Evolutionary conservation across 768 basidiomycete genomes (phyloP), one percentile per base, ranked within the genome.

Genomic region (Tulasnella calospora): DNA sequence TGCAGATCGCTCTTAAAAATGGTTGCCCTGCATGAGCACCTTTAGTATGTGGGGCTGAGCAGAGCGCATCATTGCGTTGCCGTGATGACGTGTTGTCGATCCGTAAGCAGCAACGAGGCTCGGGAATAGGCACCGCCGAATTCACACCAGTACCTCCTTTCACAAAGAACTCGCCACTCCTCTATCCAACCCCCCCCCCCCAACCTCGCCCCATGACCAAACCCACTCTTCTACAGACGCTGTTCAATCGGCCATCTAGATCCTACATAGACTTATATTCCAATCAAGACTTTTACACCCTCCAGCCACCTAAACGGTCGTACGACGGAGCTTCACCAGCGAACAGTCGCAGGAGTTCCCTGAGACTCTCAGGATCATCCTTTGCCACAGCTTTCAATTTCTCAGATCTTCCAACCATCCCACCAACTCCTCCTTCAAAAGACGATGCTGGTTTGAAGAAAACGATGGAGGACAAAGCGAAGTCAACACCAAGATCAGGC

Each of bases 171-270:
- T 15, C 46, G 5, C 46, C 21, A 51, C 51, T 51, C 7, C 51
- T n/a, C 51, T 51, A 27, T 35, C 61, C 57, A 23, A n/a, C 30
- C 61, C 61, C 8, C 70, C 5, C 38, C 30, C 70, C n/a, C n/a
- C n/a, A n/a, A 23, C 71, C 44, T 27, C 30, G 21, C n/a, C 8
- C 71, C 38, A 38, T 61, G 74, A 55, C 55, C n/a, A 75, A 55
- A 55, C 47, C 74, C 33, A 74, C 74, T 23, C 74, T 75, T 13
- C 55, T 55, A 3, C 47, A 75, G 44, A 27, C 51, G n/a, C 47
- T 75, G 15, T 51, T 75, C 27, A 57, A 57, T n/a, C 74, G 30
- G 35, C 74, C 74, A 47, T 51, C 46, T 10, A 9, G 47, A 55
- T 19, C 47, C 19, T 57, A 75, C 17, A 41, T 41, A n/a, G 71